A percentile compares a stretch with the other conserved stretches of the same genome.
Conservation (phyloP, 208 protist species). For the Phytomonas sp. region DNA sequence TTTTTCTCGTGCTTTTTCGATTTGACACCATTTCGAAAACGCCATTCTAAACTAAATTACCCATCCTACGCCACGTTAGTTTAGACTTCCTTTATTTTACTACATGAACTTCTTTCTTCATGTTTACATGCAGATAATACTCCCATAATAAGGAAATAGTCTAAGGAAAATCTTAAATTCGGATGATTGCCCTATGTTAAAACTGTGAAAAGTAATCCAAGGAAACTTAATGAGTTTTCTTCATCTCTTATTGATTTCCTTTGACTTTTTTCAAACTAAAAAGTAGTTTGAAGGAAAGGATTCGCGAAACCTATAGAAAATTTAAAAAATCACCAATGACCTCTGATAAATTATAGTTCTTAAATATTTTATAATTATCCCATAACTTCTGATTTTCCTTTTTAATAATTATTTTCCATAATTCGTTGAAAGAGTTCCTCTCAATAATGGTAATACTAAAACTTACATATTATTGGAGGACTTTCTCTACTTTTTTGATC, state of each 20-base stretch:
- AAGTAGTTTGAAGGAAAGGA: neutral
- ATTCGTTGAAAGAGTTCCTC: neutral
- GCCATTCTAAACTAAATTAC: neutral
- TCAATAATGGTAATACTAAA: neutral
- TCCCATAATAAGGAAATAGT: neutral
- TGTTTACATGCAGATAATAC: neutral
- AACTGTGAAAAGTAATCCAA: neutral
- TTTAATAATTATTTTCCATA: neutral
- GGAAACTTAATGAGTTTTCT: neutral
- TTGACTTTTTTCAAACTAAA: neutral
- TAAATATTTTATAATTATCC: neutral
- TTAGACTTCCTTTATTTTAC: slow-evolving; percentile 7
- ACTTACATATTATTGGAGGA: neutral
- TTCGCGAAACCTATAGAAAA: neutral
- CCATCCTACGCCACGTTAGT: neutral
- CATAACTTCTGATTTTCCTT: neutral
- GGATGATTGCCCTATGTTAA: neutral
- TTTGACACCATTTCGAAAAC: neutral
- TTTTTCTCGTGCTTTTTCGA: neutral
- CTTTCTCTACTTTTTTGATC: neutral
- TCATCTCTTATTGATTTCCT: neutral
- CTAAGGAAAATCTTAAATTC: neutral
- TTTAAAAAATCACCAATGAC: slow-evolving; percentile 4
- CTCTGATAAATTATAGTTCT: neutral
- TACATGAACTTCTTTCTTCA: neutral